Conservation (phyloP, 2,329 filamentous ascomycete genomes). For the Thielaviopsis punctulata region DNA sequence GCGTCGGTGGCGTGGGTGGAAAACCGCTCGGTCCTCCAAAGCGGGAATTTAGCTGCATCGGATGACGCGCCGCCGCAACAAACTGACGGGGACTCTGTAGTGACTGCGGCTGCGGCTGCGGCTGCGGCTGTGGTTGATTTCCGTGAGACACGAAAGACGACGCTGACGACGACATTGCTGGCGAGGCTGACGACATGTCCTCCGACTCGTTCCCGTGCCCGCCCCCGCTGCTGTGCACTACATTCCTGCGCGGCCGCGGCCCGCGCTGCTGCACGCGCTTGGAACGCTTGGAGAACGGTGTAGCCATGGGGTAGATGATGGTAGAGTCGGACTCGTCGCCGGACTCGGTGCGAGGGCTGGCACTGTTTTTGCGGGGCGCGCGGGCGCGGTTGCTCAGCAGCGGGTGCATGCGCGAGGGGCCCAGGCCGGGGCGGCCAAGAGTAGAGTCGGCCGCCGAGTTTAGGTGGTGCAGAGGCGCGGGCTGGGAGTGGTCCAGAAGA, state of each 20-base stretch:
- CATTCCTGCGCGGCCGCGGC: neutral
- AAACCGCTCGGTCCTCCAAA: neutral
- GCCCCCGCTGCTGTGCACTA: constrained; percentile 1
- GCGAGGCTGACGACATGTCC: neutral
- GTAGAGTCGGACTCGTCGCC: constrained; percentile 6
- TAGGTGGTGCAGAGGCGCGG: too few species aligned
- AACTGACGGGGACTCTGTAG: neutral
- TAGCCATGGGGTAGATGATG: neutral
- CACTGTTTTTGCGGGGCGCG: neutral
- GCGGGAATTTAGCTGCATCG: neutral
- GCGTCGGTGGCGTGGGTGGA: neutral
- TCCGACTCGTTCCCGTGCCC: constrained; percentile 3
- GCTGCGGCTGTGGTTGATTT: neutral
- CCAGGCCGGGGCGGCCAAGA: neutral
- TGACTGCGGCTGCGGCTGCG: too few species aligned
- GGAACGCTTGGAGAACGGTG: neutral
- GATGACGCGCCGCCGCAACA: neutral
- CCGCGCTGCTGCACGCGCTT: neutral
- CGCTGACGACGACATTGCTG: constrained; percentile 1
- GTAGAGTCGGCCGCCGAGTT: too few species aligned
- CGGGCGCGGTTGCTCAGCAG: neutral
- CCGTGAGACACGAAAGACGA: constrained; percentile 2
- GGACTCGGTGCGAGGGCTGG: neutral
- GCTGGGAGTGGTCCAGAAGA: neutral
- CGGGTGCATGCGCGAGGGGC: neutral